These are phyloP conservation scores for Phymatotrichopsis omnivora DNA, from an alignment of 2,329 filamentous ascomycete species.

Conservation along the genomic window DNA sequence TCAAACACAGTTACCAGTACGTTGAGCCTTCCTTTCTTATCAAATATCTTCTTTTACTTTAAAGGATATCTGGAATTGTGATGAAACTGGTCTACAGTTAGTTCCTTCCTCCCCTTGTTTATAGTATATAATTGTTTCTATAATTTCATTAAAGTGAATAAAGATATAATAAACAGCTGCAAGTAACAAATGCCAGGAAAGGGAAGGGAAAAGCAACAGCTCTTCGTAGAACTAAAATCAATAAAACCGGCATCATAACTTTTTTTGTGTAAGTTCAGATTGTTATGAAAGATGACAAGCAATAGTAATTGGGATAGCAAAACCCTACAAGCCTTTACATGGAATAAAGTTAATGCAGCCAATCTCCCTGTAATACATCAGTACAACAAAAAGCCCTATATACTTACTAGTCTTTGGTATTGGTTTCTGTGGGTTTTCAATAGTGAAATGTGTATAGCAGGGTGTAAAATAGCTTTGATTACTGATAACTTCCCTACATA, in stretches of 20 bases:
- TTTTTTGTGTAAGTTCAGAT: constrained; percentile 25
- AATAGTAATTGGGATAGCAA: constrained; percentile 25
- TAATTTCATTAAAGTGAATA: too few species aligned
- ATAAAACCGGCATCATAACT: constrained; percentile 22
- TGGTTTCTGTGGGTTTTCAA: constrained; percentile 3
- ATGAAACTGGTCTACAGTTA: background rate
- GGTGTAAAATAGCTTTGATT: background rate
- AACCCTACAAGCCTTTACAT: constrained; percentile 20
- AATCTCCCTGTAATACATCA: constrained; percentile 28
- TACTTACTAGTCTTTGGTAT: constrained; percentile 18
- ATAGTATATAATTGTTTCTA: too few species aligned
- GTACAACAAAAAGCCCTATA: constrained; percentile 28
- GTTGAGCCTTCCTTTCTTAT: background rate
- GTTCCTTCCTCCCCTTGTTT: too few species aligned
- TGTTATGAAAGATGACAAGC: constrained; percentile 26
- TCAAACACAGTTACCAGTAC: background rate
- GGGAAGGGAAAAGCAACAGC: background rate
- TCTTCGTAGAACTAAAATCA: constrained; percentile 7
- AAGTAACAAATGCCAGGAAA: constrained; percentile 1
- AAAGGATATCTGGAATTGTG: background rate
- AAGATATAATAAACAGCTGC: background rate
- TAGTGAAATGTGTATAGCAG: background rate
- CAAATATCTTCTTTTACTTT: background rate
- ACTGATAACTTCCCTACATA: constrained; percentile 9
- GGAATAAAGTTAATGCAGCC: constrained; percentile 21